Evolutionary conservation across 73 alveolate species (phyloP).

Genomic region (Stentor roeselii): DNA sequence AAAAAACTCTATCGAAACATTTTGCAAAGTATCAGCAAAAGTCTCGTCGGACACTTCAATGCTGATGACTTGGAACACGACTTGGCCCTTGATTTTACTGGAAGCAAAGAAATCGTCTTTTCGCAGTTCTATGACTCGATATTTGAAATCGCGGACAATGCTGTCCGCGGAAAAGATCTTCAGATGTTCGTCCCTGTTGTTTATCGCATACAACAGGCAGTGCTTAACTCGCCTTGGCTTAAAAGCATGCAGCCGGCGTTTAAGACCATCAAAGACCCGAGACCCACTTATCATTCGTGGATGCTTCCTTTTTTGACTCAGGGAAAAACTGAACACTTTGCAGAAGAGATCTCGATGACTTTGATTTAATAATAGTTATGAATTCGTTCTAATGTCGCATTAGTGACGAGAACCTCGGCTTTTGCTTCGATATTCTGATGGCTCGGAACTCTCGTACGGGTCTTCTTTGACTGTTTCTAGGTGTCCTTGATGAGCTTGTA

Average conservation of each 20-base stretch:
- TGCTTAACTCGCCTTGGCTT: conserved; percentile 4
- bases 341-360: background rate
- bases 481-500: background rate
- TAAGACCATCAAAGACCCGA: background rate
- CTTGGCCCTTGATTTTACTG: background rate
- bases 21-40: background rate
- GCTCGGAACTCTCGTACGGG: background rate
- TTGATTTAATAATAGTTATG: too few relatives aligned
- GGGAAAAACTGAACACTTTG: background rate
- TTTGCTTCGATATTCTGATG: background rate
- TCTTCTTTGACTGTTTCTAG: background rate
- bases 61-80: background rate
- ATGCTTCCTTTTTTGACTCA: conserved; percentile 24
- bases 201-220: background rate
- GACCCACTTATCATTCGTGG: conserved; percentile 25
- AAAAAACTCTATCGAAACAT: background rate
- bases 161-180: background rate
- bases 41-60: background rate
- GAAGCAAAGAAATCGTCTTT: conserved; percentile 5
- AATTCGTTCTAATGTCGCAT: too few relatives aligned
- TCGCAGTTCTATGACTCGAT: conserved; percentile 16
- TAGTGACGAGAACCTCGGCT: background rate
- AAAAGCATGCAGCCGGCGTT: background rate
- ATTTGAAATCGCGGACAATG: conserved; percentile 5
- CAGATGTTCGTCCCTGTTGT: background rate